phyloP scores from a whole-genome alignment of 352 stramenopile genomes.

The Pythium apleroticum region DNA sequence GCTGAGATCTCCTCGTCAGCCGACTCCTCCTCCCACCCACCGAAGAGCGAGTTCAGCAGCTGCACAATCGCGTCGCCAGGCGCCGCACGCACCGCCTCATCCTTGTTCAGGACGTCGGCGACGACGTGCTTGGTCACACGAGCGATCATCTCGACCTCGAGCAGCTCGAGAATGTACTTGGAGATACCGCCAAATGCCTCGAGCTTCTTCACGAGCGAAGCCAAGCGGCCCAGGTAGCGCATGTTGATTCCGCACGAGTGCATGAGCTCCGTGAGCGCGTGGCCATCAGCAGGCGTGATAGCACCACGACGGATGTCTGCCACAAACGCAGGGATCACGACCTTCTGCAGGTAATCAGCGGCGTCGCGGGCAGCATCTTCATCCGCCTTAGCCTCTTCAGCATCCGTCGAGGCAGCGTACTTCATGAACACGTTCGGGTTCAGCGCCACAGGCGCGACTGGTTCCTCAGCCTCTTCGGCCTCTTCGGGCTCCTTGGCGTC shows the following conservation, averaged over 20 bases:
- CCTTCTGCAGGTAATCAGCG: conserved; percentile 80
- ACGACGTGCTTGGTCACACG: conserved; percentile 89
- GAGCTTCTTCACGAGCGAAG: conserved; percentile 85
- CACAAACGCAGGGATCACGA: conserved; percentile 86
- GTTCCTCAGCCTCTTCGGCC: conserved; percentile 49
- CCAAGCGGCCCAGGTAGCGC: conserved; percentile 93
- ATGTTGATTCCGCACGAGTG: conserved; percentile 97
- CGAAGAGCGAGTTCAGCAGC: conserved; percentile 86
- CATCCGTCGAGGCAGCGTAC: conserved; percentile 77
- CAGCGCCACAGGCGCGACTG: conserved; percentile 57
- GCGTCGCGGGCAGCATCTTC: conserved; percentile 71
- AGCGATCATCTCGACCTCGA: conserved; percentile 97
- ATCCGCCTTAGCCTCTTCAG: conserved; percentile 63
- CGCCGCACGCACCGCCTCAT: conserved; percentile 57
- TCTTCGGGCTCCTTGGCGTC: conserved; percentile 36
- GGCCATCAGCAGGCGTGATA: conserved; percentile 87
- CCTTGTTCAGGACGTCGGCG: conserved; percentile 63
- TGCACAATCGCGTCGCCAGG: conserved; percentile 78
- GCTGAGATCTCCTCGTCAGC: conserved; percentile 15
- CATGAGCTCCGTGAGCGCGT: conserved; percentile 92
- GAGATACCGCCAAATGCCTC: conserved; percentile 88
- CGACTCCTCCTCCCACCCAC: conserved; percentile 31
- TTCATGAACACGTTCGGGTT: conserved; percentile 92
- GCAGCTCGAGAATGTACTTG: conserved; percentile 92
- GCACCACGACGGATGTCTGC: conserved; percentile 79